These are phyloP conservation scores for Fusarium praegraminearum DNA, from an alignment of 2,329 filamentous ascomycete genomes.

Conservation along the genomic window DNA sequence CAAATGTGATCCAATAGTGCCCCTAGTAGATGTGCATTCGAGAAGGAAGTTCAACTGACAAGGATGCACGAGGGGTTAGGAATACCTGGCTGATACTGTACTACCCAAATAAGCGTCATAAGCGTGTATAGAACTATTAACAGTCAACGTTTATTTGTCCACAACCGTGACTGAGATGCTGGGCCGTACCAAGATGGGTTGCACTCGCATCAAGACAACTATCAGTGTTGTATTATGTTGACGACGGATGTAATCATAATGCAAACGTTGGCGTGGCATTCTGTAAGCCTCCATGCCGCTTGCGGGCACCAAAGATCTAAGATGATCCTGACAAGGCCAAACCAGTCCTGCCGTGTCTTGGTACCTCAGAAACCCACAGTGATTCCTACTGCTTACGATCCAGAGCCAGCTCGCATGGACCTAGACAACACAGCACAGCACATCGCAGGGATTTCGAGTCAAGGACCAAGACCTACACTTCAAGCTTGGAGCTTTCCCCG, in stretches of 20 bases:
- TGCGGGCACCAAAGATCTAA: neutral
- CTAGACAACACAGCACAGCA: conserved; percentile 6
- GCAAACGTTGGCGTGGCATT: neutral
- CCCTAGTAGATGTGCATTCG: conserved; percentile 17
- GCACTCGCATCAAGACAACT: neutral
- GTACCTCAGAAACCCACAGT: neutral
- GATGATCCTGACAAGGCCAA: neutral
- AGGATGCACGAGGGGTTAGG: conserved; percentile 4
- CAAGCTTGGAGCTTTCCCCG: conserved; percentile 41
- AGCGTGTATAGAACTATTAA: conserved; percentile 12
- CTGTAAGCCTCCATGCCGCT: neutral
- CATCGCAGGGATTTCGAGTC: conserved; percentile 31
- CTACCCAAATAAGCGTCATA: conserved; percentile 1
- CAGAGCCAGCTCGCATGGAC: neutral
- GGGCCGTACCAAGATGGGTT: conserved; percentile 13
- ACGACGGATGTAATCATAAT: neutral
- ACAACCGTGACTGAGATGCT: conserved; percentile 22
- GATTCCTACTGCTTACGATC: neutral
- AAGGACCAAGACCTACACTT: conserved; percentile 16
- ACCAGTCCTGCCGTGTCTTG: neutral
- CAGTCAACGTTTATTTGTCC: conserved; percentile 34
- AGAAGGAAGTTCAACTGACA: conserved; percentile 31
- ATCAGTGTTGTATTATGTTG: neutral
- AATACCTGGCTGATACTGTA: neutral
- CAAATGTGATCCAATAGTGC: conserved; percentile 36